Conservation (phyloP, 306 rosid genomes). For the Cotoneaster glaucophyllus region DNA sequence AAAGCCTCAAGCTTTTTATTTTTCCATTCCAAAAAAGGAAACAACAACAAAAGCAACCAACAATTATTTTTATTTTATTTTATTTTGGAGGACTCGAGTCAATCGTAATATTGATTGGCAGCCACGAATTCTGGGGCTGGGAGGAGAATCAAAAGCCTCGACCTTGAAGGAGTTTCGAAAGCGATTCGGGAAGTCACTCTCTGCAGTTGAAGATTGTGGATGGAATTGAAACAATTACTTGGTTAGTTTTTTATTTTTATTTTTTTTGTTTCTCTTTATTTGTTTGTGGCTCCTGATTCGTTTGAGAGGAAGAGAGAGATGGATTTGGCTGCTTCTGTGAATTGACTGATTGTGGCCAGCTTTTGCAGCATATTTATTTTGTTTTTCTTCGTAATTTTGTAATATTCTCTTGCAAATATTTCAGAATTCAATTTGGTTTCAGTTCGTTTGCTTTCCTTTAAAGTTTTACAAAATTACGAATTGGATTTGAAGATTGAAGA, state of each 20-base stretch:
- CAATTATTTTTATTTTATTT: neutral
- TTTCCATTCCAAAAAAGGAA: neutral
- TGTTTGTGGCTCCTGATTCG: constrained; percentile 34
- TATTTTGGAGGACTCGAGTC: neutral
- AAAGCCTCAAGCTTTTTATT: neutral
- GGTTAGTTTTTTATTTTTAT: constrained; percentile 14
- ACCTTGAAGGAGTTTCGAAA: constrained; percentile 23
- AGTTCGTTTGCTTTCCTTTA: neutral
- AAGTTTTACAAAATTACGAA: neutral
- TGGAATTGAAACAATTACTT: constrained; percentile 23
- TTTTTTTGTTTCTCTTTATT: neutral
- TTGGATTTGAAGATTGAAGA: neutral
- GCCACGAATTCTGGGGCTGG: constrained; percentile 8
- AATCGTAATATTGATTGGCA: neutral
- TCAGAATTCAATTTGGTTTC: neutral
- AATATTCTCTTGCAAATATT: neutral
- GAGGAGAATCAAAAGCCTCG: neutral
- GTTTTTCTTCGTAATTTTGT: neutral
- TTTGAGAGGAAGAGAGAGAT: neutral
- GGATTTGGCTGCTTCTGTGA: constrained; percentile 30
- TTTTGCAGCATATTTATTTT: neutral
- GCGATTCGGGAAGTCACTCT: constrained; percentile 28
- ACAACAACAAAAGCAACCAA: neutral
- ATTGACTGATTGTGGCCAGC: constrained; percentile 16
- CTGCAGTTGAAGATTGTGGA: constrained; percentile 14